Evolutionary conservation across 768 basidiomycete genomes (phyloP).

Genomic region (Asterophora parasitica): DNA sequence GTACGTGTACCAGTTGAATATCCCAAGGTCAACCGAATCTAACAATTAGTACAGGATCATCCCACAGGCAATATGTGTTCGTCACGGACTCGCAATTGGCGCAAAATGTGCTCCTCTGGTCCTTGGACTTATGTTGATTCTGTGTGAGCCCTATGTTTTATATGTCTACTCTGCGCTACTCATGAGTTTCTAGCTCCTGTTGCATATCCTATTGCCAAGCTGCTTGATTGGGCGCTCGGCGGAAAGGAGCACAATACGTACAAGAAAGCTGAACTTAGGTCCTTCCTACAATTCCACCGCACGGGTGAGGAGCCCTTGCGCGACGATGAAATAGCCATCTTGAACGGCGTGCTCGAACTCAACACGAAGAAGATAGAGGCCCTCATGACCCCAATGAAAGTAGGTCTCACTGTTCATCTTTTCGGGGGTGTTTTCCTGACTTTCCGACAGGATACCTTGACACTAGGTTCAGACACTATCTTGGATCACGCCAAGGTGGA

Average conservation of each 20-base stretch:
- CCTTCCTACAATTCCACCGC: conserved; percentile 76
- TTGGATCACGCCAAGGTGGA: conserved; percentile 80
- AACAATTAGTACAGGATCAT: conserved; percentile 36
- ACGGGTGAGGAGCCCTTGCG: conserved; percentile 72
- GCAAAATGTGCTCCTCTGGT: conserved; percentile 76
- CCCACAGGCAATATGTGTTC: conserved; percentile 70
- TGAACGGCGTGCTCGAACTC: conserved; percentile 76
- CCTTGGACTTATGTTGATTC: conserved; percentile 63
- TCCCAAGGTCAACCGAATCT: conserved; percentile 15
- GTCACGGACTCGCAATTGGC: conserved; percentile 79
- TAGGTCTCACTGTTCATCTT: conserved; percentile 20
- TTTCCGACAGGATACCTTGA: conserved; percentile 68
- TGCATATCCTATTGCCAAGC: conserved; percentile 75
- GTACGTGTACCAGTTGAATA: conserved; percentile 36
- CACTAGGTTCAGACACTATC: conserved; percentile 70
- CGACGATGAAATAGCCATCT: conserved; percentile 77
- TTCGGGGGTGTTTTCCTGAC: background rate
- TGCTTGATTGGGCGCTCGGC: conserved; percentile 82
- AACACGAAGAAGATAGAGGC: conserved; percentile 69
- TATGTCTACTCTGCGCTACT: conserved; percentile 31
- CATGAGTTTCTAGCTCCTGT: conserved; percentile 59
- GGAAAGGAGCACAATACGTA: conserved; percentile 67
- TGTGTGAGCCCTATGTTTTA: conserved; percentile 26
- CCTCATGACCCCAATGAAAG: conserved; percentile 81
- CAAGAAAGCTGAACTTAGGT: conserved; percentile 78